A percentile compares a stretch with the other conserved stretches of the same genome.
Conservation (phyloP, 2,329 filamentous ascomycete species). For the Huntiella bhutanensis region DNA sequence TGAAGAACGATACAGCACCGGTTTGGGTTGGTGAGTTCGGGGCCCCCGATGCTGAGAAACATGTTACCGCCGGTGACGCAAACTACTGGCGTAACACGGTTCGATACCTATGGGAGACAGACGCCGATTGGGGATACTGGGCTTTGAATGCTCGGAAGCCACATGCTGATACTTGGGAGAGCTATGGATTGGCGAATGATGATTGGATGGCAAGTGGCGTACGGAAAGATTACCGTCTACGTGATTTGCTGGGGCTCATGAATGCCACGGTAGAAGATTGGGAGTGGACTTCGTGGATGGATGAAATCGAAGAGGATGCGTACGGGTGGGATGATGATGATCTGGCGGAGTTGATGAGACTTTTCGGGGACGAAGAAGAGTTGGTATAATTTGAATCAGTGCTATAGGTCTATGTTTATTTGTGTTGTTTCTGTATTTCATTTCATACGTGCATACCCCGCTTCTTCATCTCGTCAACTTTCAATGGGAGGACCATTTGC, state of each 20-base stretch:
- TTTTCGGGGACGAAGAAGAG: not conserved
- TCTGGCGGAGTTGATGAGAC: not conserved
- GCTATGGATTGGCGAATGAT: slow-evolving; percentile 41
- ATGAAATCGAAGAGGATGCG: not conserved
- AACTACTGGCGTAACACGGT: slow-evolving; percentile 50
- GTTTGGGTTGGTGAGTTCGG: slow-evolving; percentile 55
- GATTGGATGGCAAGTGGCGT: slow-evolving; percentile 39
- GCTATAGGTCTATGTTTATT: not conserved
- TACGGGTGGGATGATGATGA: not conserved
- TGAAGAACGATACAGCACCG: slow-evolving; percentile 26
- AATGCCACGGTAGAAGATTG: slow-evolving; percentile 12
- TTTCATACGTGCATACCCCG: slow-evolving; percentile 39
- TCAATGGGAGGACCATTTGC: slow-evolving; percentile 70
- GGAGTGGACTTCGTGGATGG: slow-evolving; percentile 1
- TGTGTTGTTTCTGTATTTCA: not conserved
- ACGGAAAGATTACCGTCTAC: slow-evolving; percentile 42
- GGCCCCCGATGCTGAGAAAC: slow-evolving; percentile 23
- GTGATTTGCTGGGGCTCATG: slow-evolving; percentile 39
- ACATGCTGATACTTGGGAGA: slow-evolving; percentile 34
- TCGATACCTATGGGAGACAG: slow-evolving; percentile 34
- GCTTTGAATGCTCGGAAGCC: slow-evolving; percentile 49
- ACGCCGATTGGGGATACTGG: slow-evolving; percentile 54
- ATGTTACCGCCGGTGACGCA: slow-evolving; percentile 27
- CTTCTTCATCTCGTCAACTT: slow-evolving; percentile 57
- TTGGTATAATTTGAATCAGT: not conserved